Percentiles rank a stretch among this genome's conserved stretches.
Evolutionary conservation across 2,329 filamentous ascomycete species (phyloP).

Genomic region (Ceratocystis papillata): DNA sequence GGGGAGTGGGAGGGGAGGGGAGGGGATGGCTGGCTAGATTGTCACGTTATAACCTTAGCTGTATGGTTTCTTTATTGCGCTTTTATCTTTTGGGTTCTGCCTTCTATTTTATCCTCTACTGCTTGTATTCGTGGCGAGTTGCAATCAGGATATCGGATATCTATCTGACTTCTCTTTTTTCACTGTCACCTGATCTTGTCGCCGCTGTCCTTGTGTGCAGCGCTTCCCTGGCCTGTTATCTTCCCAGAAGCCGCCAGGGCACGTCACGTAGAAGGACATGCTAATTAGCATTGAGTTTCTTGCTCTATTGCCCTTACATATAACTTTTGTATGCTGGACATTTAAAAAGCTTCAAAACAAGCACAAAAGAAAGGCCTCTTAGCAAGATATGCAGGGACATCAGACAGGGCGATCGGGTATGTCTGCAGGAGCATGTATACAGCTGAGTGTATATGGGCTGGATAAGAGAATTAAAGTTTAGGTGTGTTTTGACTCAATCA

Average conservation of each 20-base stretch:
- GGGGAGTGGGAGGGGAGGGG: neutral
- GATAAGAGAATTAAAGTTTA: no score
- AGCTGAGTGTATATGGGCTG: neutral
- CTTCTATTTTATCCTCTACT: no score
- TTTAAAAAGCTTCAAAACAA: neutral
- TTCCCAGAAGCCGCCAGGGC: neutral
- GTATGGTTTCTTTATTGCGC: neutral
- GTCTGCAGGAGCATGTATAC: neutral
- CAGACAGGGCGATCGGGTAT: neutral
- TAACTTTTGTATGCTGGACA: neutral
- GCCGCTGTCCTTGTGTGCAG: no score
- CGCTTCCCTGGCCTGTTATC: neutral
- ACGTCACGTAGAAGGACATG: no score
- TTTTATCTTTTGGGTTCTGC: neutral
- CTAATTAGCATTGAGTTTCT: no score
- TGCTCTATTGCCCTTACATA: neutral
- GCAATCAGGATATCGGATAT: no score
- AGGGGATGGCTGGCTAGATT: neutral
- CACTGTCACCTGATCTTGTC: neutral
- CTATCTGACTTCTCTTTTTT: neutral
- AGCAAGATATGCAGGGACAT: slow-evolving; percentile 2
- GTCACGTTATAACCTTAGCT: neutral
- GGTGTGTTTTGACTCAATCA: no score
- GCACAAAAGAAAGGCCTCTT: neutral
- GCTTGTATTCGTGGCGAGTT: no score